Evolutionary conservation across 768 basidiomycete species (phyloP), one percentile per base, ranked within the genome.

Genomic region (Boletus insuetus): DNA sequence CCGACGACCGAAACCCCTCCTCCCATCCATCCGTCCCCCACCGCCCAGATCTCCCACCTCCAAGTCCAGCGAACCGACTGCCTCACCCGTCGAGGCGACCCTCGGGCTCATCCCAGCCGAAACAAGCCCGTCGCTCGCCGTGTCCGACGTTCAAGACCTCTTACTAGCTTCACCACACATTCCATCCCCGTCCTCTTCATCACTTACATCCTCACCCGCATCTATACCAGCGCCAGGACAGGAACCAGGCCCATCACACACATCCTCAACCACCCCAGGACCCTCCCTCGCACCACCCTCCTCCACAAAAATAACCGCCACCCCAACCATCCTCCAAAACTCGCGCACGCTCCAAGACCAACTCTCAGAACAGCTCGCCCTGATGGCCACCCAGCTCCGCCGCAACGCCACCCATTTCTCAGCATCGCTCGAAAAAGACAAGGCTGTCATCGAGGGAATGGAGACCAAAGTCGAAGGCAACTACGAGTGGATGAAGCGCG

Each of bases 321-420:
- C 68, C 20, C 74, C 76, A 4, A 71, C 75, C 5, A 74, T 77
- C 62, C 70, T 81, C 22, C 79, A 82, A 62, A 80, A 82, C 55
- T 82, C 86, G n/a, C 79, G 69, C 35, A 77, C 79, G 1, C 72
- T 88, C 3, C 93, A 95, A 24, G 82, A 91, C 48, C 82, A 89
- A 22, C 82, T 95, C 45, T 80, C 89, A 0, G 75, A 76, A 10
- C 87, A 91, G 63, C 82, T 95, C 24, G 85, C 84, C 1, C 70
- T 83, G 53, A 98, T 98, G 95, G 92, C 93, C 1, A 76, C 84
- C 11, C 92, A 94, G 66, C 83, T 98, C 47, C 91, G 89, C 63
- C 78, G 82, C 22, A 96, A 96, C 60, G 86, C 93, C 0, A 67
- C 86, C 0, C 84, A 92, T 62, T 95, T 98, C 67, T 81, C 87